Evolutionary conservation across 768 basidiomycete species (phyloP), one percentile per base, ranked within the genome.

Genomic region (Tulasnella sp.): DNA sequence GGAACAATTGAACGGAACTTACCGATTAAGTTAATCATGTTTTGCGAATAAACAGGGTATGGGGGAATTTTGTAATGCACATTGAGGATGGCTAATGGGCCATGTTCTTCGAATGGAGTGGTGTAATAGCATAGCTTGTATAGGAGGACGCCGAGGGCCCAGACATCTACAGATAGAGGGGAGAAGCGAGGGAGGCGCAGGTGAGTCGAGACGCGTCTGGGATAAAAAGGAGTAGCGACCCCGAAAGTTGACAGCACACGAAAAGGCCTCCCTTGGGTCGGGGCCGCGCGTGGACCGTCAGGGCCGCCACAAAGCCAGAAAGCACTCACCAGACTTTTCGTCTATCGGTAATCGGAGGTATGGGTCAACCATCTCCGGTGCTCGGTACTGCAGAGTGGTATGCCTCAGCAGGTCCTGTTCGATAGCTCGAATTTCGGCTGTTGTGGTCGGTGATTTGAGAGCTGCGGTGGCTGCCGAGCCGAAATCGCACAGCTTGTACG

Each of bases 121-220:
- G 96, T 99, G 83, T 99, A 99, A 84, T 98, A 99, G 83, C 97
- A 99, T 17, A 99, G 89, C 85, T 99, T 99, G 86, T 98, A 99
- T 17, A 99, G 87, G 77, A 99, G 85, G 19, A 99, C 96, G 31
- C 97, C 97, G 31, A 99, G 87, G 0, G 97, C 97, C 97, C 97
- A 99, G 0, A 99, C 91, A 80, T 99, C 97, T 82, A 74, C 1
- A 39, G 69, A 71, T 73, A 73, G 72, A 45, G 36, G 39, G 72
- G 45, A 58, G 34, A 34, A 45, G 39, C 40, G 72, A 54, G 36
- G 36, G n/a, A 68, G 54, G 54, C 64, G 74, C 36, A 68, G 67
- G 74, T 67, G 54, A 67, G 74, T 37, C 52, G 72, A 45, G 72
- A 73, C 42, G 36, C 64, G 58, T 58, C 31, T 15, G 29, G 31